Base-by-base conservation (phyloP, 495 filamentous ascomycete species). In the Aspergillus coremiiformis region DNA sequence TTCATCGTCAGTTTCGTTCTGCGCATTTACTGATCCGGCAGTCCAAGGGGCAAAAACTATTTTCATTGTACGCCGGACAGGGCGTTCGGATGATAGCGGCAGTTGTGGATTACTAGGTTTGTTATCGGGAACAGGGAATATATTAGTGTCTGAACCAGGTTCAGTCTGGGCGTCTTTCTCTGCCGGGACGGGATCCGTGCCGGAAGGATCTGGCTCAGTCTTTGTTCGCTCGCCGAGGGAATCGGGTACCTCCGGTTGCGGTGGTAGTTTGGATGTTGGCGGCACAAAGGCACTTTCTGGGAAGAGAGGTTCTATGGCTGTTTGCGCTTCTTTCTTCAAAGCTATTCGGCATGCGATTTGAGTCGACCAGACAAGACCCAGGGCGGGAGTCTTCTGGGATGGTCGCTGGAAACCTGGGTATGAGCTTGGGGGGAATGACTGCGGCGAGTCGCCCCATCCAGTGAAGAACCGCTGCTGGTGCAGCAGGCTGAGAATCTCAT, bases 401-500 rank as follows among this genome's bases (percentile, higher is more conserved):
- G 57, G 52, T 6, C 44, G 54, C 10, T 58, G 56, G 14, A 45
- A 49, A 24, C 5, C 44, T 3, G 47, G 29, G 23, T 50, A 47
- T 4, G 27, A 30, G 32, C 42, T 39, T 19, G 29, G 23, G 6
- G 44, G 7, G 0, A 45, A 14, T 1, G 39, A 44, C 27, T 51
- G 52, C 17, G 39, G 35, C 52, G 59, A 69, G 33, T 75, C 71
- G 62, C 89, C 90, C 91, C 93, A 98, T 32, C 93, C 93, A 2
- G 87, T 92, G 66, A 96, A 96, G 78, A 87, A 98, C 7, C 84
- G 81, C 60, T 94, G 86, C 66, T 98, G 93, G 65, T 94, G 88
- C 53, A 90, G 80, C 14, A 96, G 78, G n/a, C 75, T 77, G 29
- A 94, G 73, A 12, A 80, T 61, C 62, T 77, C 67, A 30, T 68